phyloP scores from a whole-genome alignment of 768 basidiomycete genomes.

The Pulveroboletus sp. region DNA sequence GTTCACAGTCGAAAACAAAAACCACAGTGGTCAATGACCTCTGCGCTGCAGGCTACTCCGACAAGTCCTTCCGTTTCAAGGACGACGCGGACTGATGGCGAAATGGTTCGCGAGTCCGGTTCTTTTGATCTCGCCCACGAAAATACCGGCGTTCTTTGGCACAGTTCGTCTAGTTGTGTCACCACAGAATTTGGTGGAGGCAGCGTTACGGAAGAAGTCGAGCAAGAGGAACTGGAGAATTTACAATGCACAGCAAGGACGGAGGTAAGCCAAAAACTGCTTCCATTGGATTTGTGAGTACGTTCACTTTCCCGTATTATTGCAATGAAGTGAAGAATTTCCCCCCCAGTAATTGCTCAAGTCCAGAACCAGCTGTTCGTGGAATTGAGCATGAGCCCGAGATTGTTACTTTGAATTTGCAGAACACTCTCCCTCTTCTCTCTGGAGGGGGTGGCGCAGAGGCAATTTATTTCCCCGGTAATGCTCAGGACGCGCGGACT shows the following conservation, averaged over 20 bases:
- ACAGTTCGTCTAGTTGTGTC: neutral
- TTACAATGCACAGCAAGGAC: too few relatives aligned
- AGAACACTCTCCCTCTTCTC: too few relatives aligned
- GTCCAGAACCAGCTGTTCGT: neutral
- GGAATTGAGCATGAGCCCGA: neutral
- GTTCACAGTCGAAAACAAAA: too few relatives aligned
- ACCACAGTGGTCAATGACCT: too few relatives aligned
- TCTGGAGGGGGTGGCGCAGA: too few relatives aligned
- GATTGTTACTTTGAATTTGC: neutral
- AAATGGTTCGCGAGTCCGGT: neutral
- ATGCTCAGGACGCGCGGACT: too few relatives aligned
- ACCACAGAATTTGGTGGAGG: neutral
- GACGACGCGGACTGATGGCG: neutral
- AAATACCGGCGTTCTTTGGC: neutral
- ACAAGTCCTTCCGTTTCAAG: neutral
- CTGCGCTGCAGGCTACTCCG: neutral
- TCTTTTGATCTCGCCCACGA: neutral
- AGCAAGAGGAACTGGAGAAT: neutral
- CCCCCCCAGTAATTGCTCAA: neutral
- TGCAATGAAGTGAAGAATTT: neutral
- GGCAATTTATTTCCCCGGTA: too few relatives aligned
- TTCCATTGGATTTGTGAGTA: conserved; percentile 1
- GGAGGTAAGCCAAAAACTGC: neutral
- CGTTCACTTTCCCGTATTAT: neutral
- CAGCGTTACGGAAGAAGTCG: neutral